phyloP scores from a whole-genome alignment of 179 eudicot genomes.

The Amaranthus tricolor region DNA sequence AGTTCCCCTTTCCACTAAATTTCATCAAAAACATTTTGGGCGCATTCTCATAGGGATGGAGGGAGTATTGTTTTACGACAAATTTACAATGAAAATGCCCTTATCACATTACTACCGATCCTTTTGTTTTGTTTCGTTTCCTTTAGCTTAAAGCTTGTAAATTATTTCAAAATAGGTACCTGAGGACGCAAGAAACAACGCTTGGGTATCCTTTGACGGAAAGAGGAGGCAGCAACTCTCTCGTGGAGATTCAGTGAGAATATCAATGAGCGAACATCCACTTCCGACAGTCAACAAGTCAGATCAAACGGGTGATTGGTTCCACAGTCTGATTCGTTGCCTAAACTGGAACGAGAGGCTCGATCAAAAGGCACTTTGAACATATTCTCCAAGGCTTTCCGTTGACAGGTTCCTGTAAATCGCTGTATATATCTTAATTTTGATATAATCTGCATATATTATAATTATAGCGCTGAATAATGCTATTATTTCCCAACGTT shows the following conservation, averaged over 20 bases:
- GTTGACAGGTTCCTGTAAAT: conserved; percentile 33
- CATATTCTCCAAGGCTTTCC: background rate
- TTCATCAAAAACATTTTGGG: too few species aligned
- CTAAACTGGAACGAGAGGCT: conserved; percentile 95
- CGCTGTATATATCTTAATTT: conserved; percentile 30
- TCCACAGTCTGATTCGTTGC: conserved; percentile 89
- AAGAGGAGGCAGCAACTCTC: conserved; percentile 98
- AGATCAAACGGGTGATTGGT: conserved; percentile 99
- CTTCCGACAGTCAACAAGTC: conserved; percentile 88
- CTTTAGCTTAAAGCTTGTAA: background rate
- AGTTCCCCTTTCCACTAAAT: too few species aligned
- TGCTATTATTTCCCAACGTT: conserved; percentile 16
- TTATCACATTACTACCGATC: background rate
- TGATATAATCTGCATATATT: conserved; percentile 13
- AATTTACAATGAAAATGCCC: too few species aligned
- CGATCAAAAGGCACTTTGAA: conserved; percentile 86
- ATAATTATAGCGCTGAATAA: conserved; percentile 17
- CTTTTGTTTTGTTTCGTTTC: background rate
- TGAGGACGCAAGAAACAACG: conserved; percentile 90
- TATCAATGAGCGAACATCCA: conserved; percentile 93
- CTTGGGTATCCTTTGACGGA: conserved; percentile 93
- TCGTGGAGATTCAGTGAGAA: conserved; percentile 78
- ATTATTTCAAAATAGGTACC: conserved; percentile 55
- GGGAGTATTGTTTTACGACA: too few species aligned
- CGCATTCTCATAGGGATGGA: too few species aligned